A percentile compares a stretch with the other conserved stretches of the same genome.
Evolutionary conservation across 2,329 filamentous ascomycete species (phyloP).

Genomic region (Diaporthe ilicicola): DNA sequence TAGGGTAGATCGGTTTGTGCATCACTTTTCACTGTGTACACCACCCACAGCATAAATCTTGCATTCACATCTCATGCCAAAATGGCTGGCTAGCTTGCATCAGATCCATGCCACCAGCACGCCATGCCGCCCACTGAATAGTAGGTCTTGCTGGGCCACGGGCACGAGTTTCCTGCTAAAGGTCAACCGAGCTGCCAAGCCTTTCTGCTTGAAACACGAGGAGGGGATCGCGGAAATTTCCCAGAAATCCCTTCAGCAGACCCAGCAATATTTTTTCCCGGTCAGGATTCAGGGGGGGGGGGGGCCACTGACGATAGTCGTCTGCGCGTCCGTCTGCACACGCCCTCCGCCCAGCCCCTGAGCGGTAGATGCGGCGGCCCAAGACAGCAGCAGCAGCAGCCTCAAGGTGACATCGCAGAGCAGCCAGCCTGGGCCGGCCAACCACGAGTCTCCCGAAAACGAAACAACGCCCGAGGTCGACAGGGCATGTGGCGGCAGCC

Average conservation of each 20-base stretch:
- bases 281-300: background rate
- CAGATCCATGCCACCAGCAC: conserved; percentile 12
- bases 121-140: conserved; percentile 5
- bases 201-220: conserved; percentile 15
- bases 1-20: conserved; percentile 8
- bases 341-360: conserved; percentile 3
- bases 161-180: conserved; percentile 6
- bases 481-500: conserved; percentile 6
- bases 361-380: conserved; percentile 11
- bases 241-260: conserved; percentile 18
- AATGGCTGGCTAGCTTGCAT: conserved; percentile 13
- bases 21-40: background rate
- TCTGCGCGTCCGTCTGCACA: background rate
- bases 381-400: conserved; percentile 23
- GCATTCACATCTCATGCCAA: background rate
- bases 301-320: background rate
- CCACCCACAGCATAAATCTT: background rate
- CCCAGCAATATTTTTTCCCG: background rate
- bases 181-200: conserved; percentile 24
- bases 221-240: conserved; percentile 27
- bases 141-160: conserved; percentile 1
- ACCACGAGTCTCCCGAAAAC: conserved; percentile 15
- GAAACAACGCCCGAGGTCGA: conserved; percentile 22
- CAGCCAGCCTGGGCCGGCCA: conserved; percentile 6
- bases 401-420: conserved; percentile 26